These are phyloP conservation scores for Thalassiosira profunda DNA, from an alignment of 108 stramenopile species.

Conservation along the genomic window DNA sequence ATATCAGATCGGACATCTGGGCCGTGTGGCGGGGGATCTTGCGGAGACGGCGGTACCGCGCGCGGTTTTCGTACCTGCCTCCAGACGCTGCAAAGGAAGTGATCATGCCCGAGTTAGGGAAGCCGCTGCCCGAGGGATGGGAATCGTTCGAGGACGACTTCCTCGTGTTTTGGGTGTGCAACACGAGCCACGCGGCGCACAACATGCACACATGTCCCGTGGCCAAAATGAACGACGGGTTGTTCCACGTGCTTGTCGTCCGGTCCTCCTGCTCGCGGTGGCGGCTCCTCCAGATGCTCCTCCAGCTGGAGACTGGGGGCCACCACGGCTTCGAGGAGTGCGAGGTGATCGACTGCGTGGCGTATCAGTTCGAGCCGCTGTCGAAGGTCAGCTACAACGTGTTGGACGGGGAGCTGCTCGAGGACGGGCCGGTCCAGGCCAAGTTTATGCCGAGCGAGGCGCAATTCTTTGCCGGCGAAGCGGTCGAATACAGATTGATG, in stretches of 20 bases:
- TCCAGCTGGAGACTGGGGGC: conserved; percentile 73
- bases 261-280: conserved; percentile 61
- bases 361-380: conserved; percentile 80
- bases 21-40: conserved; percentile 69
- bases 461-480: conserved; percentile 46
- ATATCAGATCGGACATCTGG: conserved; percentile 82
- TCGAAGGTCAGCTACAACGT: conserved; percentile 71
- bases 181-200: conserved; percentile 75
- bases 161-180: conserved; percentile 86
- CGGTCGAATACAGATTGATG: not conserved
- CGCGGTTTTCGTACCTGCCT: conserved; percentile 77
- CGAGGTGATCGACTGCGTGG: conserved; percentile 76
- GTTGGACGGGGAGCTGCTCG: conserved; percentile 90
- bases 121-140: conserved; percentile 65
- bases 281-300: conserved; percentile 58
- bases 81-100: not conserved
- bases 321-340: conserved; percentile 62
- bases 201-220: conserved; percentile 67
- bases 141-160: conserved; percentile 73
- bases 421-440: conserved; percentile 86
- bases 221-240: conserved; percentile 73
- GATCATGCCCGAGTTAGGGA: conserved; percentile 56
- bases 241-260: conserved; percentile 81
- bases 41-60: conserved; percentile 59
- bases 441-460: conserved; percentile 51